phyloP scores from a whole-genome alignment of 1,139 yeast species.

The Pichia kudriavzevii region DNA sequence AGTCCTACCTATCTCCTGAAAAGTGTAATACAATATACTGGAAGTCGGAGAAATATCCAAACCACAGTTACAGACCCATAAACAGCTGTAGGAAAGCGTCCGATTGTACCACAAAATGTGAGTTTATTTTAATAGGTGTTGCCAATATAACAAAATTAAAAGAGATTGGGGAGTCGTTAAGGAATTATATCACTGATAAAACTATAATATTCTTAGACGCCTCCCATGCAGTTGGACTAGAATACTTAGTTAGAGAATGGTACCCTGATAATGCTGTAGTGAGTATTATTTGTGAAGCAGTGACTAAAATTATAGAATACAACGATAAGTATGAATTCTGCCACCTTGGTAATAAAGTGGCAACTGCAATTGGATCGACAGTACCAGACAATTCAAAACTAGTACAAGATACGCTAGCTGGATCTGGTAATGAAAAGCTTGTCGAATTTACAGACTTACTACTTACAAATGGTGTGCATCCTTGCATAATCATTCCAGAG shows the following conservation, averaged over 20 bases:
- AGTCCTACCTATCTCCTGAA: slow-evolving; percentile 2
- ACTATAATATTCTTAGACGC: slow-evolving; percentile 25
- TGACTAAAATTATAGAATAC: slow-evolving; percentile 15
- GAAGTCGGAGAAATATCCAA: slow-evolving; percentile 11
- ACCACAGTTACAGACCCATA: slow-evolving; percentile 6
- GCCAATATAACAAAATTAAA: slow-evolving; percentile 9
- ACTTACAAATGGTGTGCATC: slow-evolving; percentile 21
- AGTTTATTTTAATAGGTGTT: slow-evolving; percentile 19
- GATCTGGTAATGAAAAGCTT: slow-evolving; percentile 15
- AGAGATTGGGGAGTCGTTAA: slow-evolving; percentile 6
- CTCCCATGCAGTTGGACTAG: slow-evolving; percentile 18
- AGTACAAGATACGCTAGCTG: slow-evolving; percentile 13
- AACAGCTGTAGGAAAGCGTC: neutral
- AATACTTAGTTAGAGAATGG: slow-evolving; percentile 10
- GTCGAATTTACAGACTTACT: slow-evolving; percentile 16
- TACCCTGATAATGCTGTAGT: slow-evolving; percentile 15
- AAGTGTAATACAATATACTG: slow-evolving; percentile 8
- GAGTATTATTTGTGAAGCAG: slow-evolving; percentile 23
- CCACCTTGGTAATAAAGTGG: slow-evolving; percentile 19
- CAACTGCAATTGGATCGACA: slow-evolving; percentile 23
- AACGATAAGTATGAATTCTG: slow-evolving; percentile 11
- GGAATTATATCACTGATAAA: slow-evolving; percentile 9
- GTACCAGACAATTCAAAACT: neutral
- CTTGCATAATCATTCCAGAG: slow-evolving; percentile 20
- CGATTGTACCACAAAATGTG: slow-evolving; percentile 5